Percentiles rank a stretch among this genome's conserved stretches.
phyloP scores from a whole-genome alignment of 2,329 filamentous ascomycete genomes.

The Emmonsiellopsis sp. region DNA sequence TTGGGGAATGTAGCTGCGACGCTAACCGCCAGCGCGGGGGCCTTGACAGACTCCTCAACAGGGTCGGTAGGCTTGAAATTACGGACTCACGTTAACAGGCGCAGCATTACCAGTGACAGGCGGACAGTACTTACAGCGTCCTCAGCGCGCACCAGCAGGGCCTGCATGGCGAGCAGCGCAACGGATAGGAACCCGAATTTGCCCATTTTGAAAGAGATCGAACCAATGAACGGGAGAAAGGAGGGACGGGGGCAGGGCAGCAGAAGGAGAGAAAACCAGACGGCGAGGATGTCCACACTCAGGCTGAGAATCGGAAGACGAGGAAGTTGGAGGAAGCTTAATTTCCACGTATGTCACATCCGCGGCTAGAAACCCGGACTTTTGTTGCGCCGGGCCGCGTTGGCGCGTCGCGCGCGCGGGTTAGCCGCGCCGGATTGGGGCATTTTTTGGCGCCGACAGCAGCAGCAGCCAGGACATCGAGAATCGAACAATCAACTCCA shows the following conservation, averaged over 20 bases:
- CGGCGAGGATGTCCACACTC: background rate
- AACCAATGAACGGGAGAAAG: constrained; percentile 6
- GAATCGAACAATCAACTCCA: too few species aligned
- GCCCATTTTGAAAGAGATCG: constrained; percentile 49
- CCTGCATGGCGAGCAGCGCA: constrained; percentile 60
- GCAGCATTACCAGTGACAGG: background rate
- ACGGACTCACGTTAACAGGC: background rate
- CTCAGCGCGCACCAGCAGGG: constrained; percentile 55
- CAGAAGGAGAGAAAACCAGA: constrained; percentile 7
- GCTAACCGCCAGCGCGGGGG: constrained; percentile 46
- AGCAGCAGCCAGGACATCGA: too few species aligned
- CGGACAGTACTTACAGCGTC: constrained; percentile 43
- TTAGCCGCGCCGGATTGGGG: too few species aligned
- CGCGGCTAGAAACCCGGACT: too few species aligned
- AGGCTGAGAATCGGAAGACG: background rate
- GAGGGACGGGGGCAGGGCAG: constrained; percentile 2
- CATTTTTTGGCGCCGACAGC: too few species aligned
- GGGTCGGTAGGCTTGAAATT: constrained; percentile 31
- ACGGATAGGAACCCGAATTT: constrained; percentile 63
- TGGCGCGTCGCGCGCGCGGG: too few species aligned
- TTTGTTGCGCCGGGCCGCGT: too few species aligned
- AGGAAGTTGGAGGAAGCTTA: background rate
- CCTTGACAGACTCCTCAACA: constrained; percentile 55
- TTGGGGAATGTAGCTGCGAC: constrained; percentile 52
- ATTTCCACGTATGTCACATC: constrained; percentile 6